A percentile compares a stretch with the other conserved stretches of the same genome.
phyloP scores from a whole-genome alignment of 495 filamentous ascomycete species.

The Penicillium goetzii region DNA sequence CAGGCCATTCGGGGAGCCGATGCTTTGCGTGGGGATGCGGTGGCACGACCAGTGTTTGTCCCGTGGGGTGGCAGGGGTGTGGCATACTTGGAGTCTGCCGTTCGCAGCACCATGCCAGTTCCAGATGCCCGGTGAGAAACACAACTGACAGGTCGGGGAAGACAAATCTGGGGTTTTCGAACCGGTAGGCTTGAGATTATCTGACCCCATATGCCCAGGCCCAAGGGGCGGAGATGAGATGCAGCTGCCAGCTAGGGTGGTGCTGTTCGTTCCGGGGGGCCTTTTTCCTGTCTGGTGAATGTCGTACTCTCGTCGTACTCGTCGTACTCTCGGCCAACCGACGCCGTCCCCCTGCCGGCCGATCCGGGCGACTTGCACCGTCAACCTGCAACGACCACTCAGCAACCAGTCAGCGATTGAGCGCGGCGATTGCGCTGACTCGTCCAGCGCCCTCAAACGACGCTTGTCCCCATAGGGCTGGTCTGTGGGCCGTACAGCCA shows the following conservation, averaged over 20 bases:
- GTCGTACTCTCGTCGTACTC: constrained; percentile 2
- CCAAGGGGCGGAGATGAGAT: constrained; percentile 1
- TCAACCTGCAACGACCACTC: not conserved
- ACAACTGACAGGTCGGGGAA: constrained; percentile 15
- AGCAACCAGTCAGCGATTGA: not conserved
- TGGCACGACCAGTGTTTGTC: constrained; percentile 9
- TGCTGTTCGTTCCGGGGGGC: not conserved
- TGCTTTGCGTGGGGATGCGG: constrained; percentile 14
- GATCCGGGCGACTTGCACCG: constrained; percentile 17
- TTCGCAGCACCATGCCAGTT: constrained; percentile 20
- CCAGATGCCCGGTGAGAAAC: constrained; percentile 24
- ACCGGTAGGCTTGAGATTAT: not conserved
- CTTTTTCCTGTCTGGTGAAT: not conserved
- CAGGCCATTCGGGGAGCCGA: constrained; percentile 20
- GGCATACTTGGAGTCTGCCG: constrained; percentile 2
- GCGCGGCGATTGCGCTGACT: not conserved
- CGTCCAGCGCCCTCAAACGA: constrained; percentile 4
- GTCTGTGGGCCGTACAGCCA: not conserved
- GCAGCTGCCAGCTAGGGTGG: constrained; percentile 1
- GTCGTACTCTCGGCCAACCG: constrained; percentile 10
- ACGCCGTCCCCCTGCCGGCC: constrained; percentile 17
- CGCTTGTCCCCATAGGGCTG: constrained; percentile 4
- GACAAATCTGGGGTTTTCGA: constrained; percentile 21
- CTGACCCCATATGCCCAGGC: not conserved
- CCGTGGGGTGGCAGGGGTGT: too few relatives aligned